These are phyloP conservation scores for Neoconidiobolus thromboides DNA, from an alignment of 371 early-diverging fungal species.

Conservation along the genomic window DNA sequence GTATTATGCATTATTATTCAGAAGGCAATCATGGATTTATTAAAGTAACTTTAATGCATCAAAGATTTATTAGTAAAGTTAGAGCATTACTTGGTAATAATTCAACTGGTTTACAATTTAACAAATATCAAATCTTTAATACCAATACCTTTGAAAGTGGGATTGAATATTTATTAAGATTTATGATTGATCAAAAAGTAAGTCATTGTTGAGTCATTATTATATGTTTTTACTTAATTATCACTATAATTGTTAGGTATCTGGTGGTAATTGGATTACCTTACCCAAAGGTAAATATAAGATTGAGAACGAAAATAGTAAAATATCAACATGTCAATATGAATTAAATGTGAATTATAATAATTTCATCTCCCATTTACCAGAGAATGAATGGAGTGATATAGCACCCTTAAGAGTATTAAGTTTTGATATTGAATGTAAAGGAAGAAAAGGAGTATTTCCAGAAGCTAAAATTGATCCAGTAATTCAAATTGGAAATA, in stretches of 20 bases:
- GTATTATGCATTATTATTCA: slow-evolving; percentile 66
- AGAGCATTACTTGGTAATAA: too few relatives aligned
- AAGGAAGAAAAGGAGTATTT: slow-evolving; percentile 91
- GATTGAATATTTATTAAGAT: slow-evolving; percentile 74
- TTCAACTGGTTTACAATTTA: slow-evolving; percentile 7
- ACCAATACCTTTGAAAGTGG: slow-evolving; percentile 81
- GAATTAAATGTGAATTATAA: slow-evolving; percentile 52
- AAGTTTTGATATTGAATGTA: slow-evolving; percentile 99
- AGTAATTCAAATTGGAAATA: slow-evolving; percentile 99
- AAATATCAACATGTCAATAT: slow-evolving; percentile 53
- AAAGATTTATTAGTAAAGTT: too few relatives aligned
- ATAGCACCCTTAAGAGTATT: slow-evolving; percentile 93
- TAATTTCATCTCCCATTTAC: slow-evolving; percentile 63
- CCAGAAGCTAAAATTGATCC: slow-evolving; percentile 90
- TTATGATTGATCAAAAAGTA: slow-evolving; percentile 87
- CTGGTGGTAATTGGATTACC: slow-evolving; percentile 88
- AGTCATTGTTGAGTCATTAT: not conserved
- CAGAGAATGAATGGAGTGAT: slow-evolving; percentile 81
- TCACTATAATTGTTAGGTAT: slow-evolving; percentile 18
- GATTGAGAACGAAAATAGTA: slow-evolving; percentile 12
- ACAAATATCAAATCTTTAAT: slow-evolving; percentile 15
- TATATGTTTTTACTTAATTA: not conserved
- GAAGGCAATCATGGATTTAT: slow-evolving; percentile 39
- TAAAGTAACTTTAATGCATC: slow-evolving; percentile 29
- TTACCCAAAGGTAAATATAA: slow-evolving; percentile 51